These are phyloP conservation scores for Naganishia vishniacii DNA, from an alignment of 768 basidiomycete genomes.

Conservation along the genomic window DNA sequence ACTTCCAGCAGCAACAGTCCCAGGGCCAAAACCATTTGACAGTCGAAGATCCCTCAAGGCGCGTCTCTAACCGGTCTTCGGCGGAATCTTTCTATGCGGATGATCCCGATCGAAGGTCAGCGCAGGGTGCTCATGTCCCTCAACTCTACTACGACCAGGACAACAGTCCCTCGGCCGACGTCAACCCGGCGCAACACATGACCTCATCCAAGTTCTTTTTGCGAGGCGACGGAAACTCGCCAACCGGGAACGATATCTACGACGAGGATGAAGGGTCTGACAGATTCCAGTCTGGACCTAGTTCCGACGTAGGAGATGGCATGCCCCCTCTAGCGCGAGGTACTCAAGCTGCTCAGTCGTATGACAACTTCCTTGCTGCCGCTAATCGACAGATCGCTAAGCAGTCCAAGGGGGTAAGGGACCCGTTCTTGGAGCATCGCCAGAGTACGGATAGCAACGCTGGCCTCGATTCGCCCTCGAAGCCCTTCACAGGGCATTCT, in stretches of 20 bases:
- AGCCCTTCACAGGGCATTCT: constrained; percentile 75
- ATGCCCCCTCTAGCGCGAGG: background rate
- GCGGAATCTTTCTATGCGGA: constrained; percentile 49
- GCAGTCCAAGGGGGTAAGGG: constrained; percentile 69
- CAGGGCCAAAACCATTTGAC: constrained; percentile 24
- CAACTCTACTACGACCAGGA: constrained; percentile 44
- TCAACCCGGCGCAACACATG: constrained; percentile 47
- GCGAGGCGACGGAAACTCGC: constrained; percentile 26
- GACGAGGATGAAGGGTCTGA: constrained; percentile 55
- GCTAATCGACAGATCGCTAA: constrained; percentile 78
- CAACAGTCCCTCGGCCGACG: constrained; percentile 46
- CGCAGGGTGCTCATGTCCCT: constrained; percentile 21
- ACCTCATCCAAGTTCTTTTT: constrained; percentile 44
- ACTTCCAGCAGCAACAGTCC: constrained; percentile 42
- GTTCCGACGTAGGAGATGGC: constrained; percentile 38
- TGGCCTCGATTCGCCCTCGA: constrained; percentile 54
- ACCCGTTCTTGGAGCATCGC: constrained; percentile 70
- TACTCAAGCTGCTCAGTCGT: constrained; percentile 52
- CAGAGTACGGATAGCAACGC: constrained; percentile 35
- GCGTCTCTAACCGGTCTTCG: constrained; percentile 40
- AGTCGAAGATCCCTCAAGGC: constrained; percentile 27
- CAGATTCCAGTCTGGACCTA: constrained; percentile 36
- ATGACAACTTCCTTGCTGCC: constrained; percentile 72
- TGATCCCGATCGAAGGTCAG: constrained; percentile 38
- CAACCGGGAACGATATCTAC: constrained; percentile 52